Evolutionary conservation across 176 grass and related monocot species (phyloP).

Genomic region (Oryza glumipatula): DNA sequence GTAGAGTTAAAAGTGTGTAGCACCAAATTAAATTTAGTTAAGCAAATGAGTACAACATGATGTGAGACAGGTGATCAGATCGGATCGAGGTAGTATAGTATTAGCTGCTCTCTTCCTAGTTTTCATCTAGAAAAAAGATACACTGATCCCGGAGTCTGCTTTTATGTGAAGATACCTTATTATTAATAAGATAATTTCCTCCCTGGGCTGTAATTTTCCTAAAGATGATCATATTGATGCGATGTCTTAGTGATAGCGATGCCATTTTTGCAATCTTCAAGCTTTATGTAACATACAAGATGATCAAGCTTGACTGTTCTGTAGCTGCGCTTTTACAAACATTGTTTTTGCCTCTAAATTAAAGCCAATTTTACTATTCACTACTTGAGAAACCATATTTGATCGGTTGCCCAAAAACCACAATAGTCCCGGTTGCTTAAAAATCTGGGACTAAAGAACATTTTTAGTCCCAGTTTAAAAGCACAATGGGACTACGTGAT

Average conservation of each 20-base stretch:
- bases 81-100: not conserved
- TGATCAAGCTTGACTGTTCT: not conserved
- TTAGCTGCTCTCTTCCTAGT: not conserved
- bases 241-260: slow-evolving; percentile 33
- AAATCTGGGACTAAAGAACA: too few relatives aligned
- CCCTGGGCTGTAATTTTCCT: not conserved
- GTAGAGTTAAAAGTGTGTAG: not conserved
- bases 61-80: not conserved
- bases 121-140: slow-evolving; percentile 46
- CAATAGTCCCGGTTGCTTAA: too few relatives aligned
- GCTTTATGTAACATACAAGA: not conserved
- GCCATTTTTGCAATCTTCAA: not conserved
- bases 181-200: not conserved
- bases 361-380: not conserved
- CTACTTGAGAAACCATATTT: too few relatives aligned
- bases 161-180: slow-evolving; percentile 26
- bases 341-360: not conserved
- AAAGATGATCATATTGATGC: slow-evolving; percentile 35
- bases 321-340: not conserved
- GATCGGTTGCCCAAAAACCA: too few relatives aligned
- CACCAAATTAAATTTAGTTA: not conserved
- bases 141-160: slow-evolving; percentile 17
- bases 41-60: not conserved
- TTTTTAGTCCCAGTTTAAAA: too few relatives aligned
- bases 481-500: too few relatives aligned